Percentiles rank a stretch among this genome's conserved stretches.
phyloP scores from a whole-genome alignment of 306 rosid genomes.

The Cucumis cinereus region DNA sequence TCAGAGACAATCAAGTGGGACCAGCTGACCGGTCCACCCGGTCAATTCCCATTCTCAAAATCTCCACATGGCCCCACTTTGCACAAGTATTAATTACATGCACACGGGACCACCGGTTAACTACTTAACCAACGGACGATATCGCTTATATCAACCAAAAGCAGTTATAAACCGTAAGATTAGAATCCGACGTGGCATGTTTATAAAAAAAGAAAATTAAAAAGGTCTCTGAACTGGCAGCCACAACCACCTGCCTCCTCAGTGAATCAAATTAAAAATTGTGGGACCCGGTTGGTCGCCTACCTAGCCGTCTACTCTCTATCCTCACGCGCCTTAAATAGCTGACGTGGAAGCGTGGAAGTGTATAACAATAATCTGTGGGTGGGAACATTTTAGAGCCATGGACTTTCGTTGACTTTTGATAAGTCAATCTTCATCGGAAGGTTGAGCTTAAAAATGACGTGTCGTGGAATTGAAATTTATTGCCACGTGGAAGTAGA shows the following conservation, averaged over 20 bases:
- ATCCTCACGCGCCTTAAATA: neutral
- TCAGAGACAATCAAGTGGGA: neutral
- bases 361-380: fast-evolving
- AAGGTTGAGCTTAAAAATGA: neutral
- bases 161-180: neutral
- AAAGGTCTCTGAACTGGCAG: conserved; percentile 7
- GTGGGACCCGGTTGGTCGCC: conserved; percentile 10
- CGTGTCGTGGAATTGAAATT: neutral
- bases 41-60: neutral
- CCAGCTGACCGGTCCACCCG: conserved; percentile 1
- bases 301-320: neutral
- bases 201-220: neutral
- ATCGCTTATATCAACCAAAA: neutral
- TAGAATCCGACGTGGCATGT: neutral
- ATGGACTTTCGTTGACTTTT: neutral
- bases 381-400: neutral
- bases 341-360: neutral
- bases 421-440: neutral
- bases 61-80: conserved; percentile 1
- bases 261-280: conserved; percentile 4
- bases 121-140: neutral
- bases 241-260: conserved; percentile 9
- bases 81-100: neutral
- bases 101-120: neutral
- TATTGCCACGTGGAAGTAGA: neutral